Conservation (phyloP, 75 land plant genomes). For the Ceratopteris richardii region DNA sequence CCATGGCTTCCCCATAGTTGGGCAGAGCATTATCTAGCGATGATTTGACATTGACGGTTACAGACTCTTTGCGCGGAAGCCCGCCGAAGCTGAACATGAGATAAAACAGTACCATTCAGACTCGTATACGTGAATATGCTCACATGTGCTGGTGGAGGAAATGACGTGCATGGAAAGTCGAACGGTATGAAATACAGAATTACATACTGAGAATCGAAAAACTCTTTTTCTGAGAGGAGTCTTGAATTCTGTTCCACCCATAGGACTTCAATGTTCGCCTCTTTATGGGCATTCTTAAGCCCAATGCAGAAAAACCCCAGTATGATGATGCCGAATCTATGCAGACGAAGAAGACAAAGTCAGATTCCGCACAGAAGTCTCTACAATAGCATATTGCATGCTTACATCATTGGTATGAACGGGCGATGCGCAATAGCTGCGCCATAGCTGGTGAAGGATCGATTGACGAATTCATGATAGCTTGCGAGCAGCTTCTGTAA, state of each 20-base stretch:
- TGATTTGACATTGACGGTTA: constrained; percentile 10
- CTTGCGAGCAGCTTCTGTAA: neutral
- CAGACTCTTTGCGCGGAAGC: constrained; percentile 25
- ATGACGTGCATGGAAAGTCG: no score
- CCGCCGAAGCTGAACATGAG: constrained; percentile 34
- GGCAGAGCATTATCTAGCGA: constrained; percentile 9
- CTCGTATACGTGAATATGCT: neutral
- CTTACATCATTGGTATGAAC: constrained; percentile 20
- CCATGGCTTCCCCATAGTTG: constrained; percentile 22
- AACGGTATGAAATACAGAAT: no score
- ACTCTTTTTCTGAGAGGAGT: constrained; percentile 16
- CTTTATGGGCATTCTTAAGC: constrained; percentile 8
- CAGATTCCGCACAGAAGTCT: neutral
- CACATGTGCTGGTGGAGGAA: neutral
- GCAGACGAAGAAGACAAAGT: neutral
- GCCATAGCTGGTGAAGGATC: constrained; percentile 17
- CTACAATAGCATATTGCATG: neutral
- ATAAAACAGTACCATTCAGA: neutral
- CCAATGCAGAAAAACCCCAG: constrained; percentile 17
- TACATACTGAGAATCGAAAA: constrained; percentile 16
- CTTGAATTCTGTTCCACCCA: constrained; percentile 36
- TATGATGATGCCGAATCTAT: constrained; percentile 18
- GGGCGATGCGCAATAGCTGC: constrained; percentile 20
- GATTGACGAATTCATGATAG: constrained; percentile 16
- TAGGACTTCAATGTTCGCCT: constrained; percentile 26